Conservation (phyloP, 78 protist species). For the Speleostelium caveatum region DNA sequence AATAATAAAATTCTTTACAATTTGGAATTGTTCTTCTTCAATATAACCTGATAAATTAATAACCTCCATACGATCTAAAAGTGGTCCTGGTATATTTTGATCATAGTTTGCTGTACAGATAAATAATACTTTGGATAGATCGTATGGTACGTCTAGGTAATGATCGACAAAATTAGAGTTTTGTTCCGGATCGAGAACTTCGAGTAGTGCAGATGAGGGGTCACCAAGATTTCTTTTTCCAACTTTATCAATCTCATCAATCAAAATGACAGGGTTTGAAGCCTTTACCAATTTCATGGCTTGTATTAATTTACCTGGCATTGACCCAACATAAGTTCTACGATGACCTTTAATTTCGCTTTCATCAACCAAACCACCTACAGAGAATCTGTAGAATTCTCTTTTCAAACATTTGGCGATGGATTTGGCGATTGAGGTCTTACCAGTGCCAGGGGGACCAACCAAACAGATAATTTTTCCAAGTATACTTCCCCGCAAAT, state of each 20-base stretch:
- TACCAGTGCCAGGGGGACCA: constrained; percentile 97
- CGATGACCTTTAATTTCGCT: constrained; percentile 98
- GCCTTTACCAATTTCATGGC: constrained; percentile 84
- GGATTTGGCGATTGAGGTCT: constrained; percentile 94
- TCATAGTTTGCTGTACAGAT: constrained; percentile 95
- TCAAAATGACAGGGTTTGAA: constrained; percentile 95
- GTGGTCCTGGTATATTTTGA: constrained; percentile 85
- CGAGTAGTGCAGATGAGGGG: constrained; percentile 97
- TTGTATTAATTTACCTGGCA: constrained; percentile 98
- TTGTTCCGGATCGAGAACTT: constrained; percentile 97
- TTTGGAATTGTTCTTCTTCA: constrained; percentile 90
- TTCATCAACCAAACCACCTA: constrained; percentile 97
- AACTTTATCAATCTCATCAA: constrained; percentile 96
- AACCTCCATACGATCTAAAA: constrained; percentile 97
- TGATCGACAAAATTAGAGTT: constrained; percentile 95
- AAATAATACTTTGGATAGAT: constrained; percentile 88
- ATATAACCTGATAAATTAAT: constrained; percentile 73
- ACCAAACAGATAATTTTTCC: constrained; percentile 95
- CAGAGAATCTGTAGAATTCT: constrained; percentile 94
- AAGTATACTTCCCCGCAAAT: constrained; percentile 50
- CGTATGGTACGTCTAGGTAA: constrained; percentile 73
- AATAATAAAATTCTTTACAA: constrained; percentile 87
- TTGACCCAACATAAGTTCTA: constrained; percentile 89
- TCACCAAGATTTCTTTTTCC: constrained; percentile 90
- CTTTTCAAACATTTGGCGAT: constrained; percentile 85